Base-by-base conservation (phyloP, 192 early-diverging fungal species). In the Coemansia sp. region DNA sequence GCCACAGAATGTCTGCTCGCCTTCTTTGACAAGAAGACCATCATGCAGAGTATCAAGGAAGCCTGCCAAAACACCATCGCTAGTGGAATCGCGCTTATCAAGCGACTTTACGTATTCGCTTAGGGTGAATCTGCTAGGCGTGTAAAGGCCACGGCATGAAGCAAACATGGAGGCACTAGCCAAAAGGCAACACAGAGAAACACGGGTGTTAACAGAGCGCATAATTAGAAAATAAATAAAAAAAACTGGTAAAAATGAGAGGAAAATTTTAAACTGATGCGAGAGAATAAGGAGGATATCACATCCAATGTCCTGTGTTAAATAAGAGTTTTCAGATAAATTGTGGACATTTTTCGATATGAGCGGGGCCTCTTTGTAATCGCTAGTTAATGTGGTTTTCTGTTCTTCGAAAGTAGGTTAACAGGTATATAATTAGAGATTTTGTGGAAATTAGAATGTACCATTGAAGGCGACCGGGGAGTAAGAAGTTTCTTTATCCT, bases 1-100 rank as follows among this genome's bases (percentile, higher is more conserved):
- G 13, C 53, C 25, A 29, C 65, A 66, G 14, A 66, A 59, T 0
- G 65, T 66, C 42, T 66, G 65, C 41, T 46, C 14, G 11, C 23
- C 45, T 34, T 38, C 41, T 25, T 59, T 54, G 5, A 59, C 11
- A 2, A 66, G 34, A 17, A 66, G 29, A 5, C 65, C 65, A 9
- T 46, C 55, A 14, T 57, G 29, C 1, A 57, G 29, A 17, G 55
- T 36, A 14, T 7, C 15, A 13, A 57, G 33, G 19, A 35, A 57
- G 4, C 3, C 15, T 20, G 33, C 36, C 9, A 57, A 33, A 36
- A 36, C n/a, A 3, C 22, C 15, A 20, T 57, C 34, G 7, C 9
- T 7, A 40, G 7, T 6, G 38, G 7, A 7, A 17, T 57, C 55
- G 10, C 49, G 49, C 23, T 52, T 52, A 6, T 9, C 8, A 2